Evolutionary conservation across 73 alveolate species (phyloP).

Genomic region (Paramecium primaurelia): DNA sequence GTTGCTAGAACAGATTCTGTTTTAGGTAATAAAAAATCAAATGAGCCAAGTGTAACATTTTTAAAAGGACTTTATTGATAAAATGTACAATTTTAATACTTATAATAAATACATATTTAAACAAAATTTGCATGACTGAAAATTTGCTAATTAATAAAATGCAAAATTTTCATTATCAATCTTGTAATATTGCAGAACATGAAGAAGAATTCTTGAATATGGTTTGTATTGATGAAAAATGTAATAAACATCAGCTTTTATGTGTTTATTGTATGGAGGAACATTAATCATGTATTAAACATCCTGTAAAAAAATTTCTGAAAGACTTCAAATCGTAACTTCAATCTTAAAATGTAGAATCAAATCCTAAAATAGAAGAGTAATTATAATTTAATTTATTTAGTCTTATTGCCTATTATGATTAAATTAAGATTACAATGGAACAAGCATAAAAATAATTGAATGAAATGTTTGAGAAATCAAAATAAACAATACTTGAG

Average conservation of each 20-base stretch:
- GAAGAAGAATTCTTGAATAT: background rate
- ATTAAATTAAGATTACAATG: background rate
- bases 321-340: background rate
- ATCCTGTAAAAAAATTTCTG: background rate
- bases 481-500: background rate
- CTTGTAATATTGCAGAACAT: background rate
- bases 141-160: background rate
- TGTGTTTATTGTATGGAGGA: background rate
- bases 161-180: background rate
- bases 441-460: background rate
- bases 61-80: background rate
- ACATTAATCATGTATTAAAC: background rate
- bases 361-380: background rate
- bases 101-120: background rate
- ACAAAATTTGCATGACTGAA: background rate
- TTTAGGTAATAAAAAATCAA: background rate
- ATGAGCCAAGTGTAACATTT: background rate
- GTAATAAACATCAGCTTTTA: background rate
- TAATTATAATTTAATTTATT: background rate
- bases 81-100: background rate
- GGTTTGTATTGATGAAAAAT: background rate
- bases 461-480: background rate
- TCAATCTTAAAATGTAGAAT: background rate
- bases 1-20: background rate
- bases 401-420: background rate